A percentile compares a stretch with the other conserved stretches of the same genome.
phyloP scores from a whole-genome alignment of 495 filamentous ascomycete genomes.

The Penicillium manginii region DNA sequence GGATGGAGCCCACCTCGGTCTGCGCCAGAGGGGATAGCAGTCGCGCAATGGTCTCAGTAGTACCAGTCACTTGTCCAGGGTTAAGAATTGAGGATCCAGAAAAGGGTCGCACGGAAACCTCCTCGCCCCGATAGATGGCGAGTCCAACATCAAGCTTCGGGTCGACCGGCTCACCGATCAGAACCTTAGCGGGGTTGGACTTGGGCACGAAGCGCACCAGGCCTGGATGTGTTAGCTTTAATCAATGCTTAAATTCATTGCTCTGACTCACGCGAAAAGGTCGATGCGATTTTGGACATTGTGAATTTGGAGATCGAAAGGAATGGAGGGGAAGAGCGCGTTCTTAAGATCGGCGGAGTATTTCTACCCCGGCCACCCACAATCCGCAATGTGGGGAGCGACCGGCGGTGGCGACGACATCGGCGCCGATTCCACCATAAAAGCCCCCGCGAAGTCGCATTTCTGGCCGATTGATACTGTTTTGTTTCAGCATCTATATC shows the following conservation, averaged over 20 bases:
- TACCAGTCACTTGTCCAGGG: slow-evolving; percentile 51
- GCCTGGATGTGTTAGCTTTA: slow-evolving; percentile 41
- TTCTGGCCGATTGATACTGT: slow-evolving; percentile 4
- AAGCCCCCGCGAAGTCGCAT: slow-evolving; percentile 19
- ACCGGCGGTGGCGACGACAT: slow-evolving; percentile 20
- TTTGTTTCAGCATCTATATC: slow-evolving; percentile 7
- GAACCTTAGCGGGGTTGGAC: slow-evolving; percentile 49
- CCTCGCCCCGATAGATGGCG: slow-evolving; percentile 56
- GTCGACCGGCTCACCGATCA: slow-evolving; percentile 62
- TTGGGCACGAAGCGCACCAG: slow-evolving; percentile 64
- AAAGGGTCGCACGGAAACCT: slow-evolving; percentile 58
- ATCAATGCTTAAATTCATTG: background rate
- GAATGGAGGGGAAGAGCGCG: slow-evolving; percentile 1
- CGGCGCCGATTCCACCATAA: slow-evolving; percentile 14
- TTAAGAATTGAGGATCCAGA: slow-evolving; percentile 58
- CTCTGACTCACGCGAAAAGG: slow-evolving; percentile 44
- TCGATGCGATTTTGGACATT: slow-evolving; percentile 49
- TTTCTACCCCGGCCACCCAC: slow-evolving; percentile 27
- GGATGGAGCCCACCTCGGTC: slow-evolving; percentile 50
- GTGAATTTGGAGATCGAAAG: background rate
- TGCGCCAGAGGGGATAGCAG: slow-evolving; percentile 60
- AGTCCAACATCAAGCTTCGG: slow-evolving; percentile 56
- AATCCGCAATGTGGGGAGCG: slow-evolving; percentile 25
- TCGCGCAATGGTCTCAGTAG: slow-evolving; percentile 52
- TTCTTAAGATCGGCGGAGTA: slow-evolving; percentile 25